Evolutionary conservation across 768 basidiomycete genomes (phyloP).

Genomic region (Phylloporus sp.): DNA sequence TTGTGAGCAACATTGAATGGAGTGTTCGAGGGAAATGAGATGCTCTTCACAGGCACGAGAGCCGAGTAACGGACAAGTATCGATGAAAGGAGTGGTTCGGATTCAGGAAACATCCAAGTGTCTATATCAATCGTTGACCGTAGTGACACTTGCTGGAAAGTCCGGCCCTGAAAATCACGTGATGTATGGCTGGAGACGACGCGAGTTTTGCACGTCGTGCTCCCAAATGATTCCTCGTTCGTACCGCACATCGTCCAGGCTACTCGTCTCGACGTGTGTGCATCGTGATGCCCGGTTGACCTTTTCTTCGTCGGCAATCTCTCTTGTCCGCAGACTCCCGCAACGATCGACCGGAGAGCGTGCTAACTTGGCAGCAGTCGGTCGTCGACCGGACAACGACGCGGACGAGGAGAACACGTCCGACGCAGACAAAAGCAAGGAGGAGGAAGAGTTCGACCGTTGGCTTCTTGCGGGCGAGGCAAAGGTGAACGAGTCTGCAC

Average conservation of each 20-base stretch:
- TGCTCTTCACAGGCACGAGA: constrained; percentile 39
- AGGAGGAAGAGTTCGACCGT: constrained; percentile 14
- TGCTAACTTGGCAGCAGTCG: not conserved
- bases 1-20: constrained; percentile 42
- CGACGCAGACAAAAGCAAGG: constrained; percentile 1
- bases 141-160: too few relatives aligned
- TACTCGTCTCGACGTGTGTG: constrained; percentile 7
- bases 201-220: constrained; percentile 13
- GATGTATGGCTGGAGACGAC: constrained; percentile 8
- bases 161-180: constrained; percentile 26
- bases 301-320: constrained; percentile 20
- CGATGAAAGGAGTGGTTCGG: constrained; percentile 30
- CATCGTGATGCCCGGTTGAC: constrained; percentile 10
- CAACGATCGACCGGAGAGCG: constrained; percentile 6
- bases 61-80: constrained; percentile 51
- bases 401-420: constrained; percentile 1
- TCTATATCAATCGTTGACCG: constrained; percentile 3
- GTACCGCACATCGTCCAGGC: constrained; percentile 9
- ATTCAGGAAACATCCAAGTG: not conserved
- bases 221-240: constrained; percentile 22
- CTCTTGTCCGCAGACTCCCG: constrained; percentile 8
- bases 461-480: constrained; percentile 13
- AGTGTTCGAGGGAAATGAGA: constrained; percentile 39
- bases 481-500: constrained; percentile 16
- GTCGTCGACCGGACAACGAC: constrained; percentile 1